Base-by-base conservation (phyloP, 1,284 basidiomycete species). In the Cutaneotrichosporon cavernicola region DNA sequence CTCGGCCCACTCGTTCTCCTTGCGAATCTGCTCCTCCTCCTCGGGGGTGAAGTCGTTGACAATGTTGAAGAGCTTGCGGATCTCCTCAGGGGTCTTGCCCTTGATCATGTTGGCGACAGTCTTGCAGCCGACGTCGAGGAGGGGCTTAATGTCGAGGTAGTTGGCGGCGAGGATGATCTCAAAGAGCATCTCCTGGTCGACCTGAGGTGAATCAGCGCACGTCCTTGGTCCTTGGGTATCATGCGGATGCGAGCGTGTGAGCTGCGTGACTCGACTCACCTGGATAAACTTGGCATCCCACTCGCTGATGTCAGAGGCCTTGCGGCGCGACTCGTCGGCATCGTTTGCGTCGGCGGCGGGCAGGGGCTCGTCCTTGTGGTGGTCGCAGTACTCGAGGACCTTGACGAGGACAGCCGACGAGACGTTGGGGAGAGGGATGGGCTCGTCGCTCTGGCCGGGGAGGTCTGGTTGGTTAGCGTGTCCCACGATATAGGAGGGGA, bases 111-210 rank as follows among this genome's bases (percentile, higher is more conserved):
- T 98, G 32, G 97, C 97, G 10, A 99, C 97, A 16, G 96, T 99
- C 86, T 99, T 98, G 88, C 97, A 99, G 1, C 97, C 97, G 66
- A 99, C 94, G 78, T 99, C 97, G 70, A 99, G 88, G 55, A 99
- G 86, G 43, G 95, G 90, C 85, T 99, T 99, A 86, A 99, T 99
- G 80, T 99, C 97, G 74, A 99, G 90, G 83, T 99, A 99, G 85
- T 99, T 99, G 68, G 97, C 97, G 10, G 97, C 97, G 66, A 99
- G 89, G 81, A 99, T 99, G 80, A 99, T 99, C 84, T 99, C 97
- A 72, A 99, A 99, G 16, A 86, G 81, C 85, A 86, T 86, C 76
- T 86, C 85, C 82, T 97, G 94, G 84, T 97, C 94, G 65, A 97
- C 83, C 76, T 83, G 74, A 61, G 26, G 26, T 26, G 40, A n/a